Evolutionary conservation across 2,329 filamentous ascomycete genomes (phyloP), one percentile per base, ranked within the genome.

Genomic region (Penicillium sp.): DNA sequence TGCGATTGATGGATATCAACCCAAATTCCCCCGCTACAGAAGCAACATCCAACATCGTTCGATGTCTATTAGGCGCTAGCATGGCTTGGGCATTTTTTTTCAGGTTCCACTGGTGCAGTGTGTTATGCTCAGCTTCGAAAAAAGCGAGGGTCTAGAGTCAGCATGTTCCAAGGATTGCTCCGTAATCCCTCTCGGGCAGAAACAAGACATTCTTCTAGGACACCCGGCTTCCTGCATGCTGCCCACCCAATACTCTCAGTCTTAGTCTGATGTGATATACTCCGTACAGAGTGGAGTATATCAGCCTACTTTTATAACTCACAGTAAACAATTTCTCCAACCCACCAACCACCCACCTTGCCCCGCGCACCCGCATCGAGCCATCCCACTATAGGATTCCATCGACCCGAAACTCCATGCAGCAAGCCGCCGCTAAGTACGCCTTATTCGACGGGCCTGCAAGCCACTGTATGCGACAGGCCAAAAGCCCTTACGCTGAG

Each of bases 401-500:
- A 32, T 29, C 50, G 16, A 38, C 42, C 42, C 42, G 42, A 53
- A 18, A 52, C 32, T 22, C 4, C 42, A 46, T 53, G 50, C 50
- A 47, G 16, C 50, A 53, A 39, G 24, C 50, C 50, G 50, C 24
- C 42, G 32, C 50, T 53, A 52, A 46, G 32, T n/a, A 38, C 42
- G 42, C 24, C 11, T 53, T 53, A 24, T 47, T 32, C 7, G 24
- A 31, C 9, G 35, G 18, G 40, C 24, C 7, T 22, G 18, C 29
- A 47, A 22, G 50, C 22, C 31, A 37, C 50, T 42, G 22, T 26
- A 45, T 45, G 10, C 20, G 49, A 44, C 18, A 18, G 5, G 22
- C 3, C 14, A 35, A 16, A 20, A 8, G 32, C 22, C 40, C 31
- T 29, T 52, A 29, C 24, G 22, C 16, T 6, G 16, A n/a, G 31